These are phyloP conservation scores for Tilletia walkeri DNA, from an alignment of 1,284 basidiomycete genomes.

Conservation along the genomic window DNA sequence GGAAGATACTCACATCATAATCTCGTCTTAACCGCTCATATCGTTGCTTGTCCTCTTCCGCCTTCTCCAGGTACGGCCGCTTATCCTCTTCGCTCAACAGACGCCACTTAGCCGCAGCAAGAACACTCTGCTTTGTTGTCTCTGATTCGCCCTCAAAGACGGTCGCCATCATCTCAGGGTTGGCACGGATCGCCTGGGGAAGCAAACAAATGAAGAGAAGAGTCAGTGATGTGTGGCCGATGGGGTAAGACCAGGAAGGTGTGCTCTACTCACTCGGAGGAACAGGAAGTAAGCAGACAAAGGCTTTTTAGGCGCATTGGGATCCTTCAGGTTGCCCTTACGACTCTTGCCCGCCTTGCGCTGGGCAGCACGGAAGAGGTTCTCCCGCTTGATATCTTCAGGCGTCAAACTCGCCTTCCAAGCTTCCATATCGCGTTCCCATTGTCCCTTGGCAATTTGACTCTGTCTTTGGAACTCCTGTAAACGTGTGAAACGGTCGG, in stretches of 20 bases:
- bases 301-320: conserved; percentile 93
- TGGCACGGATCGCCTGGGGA: conserved; percentile 43
- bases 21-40: conserved; percentile 46
- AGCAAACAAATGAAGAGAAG: neutral
- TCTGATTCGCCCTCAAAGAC: conserved; percentile 91
- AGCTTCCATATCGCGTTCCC: conserved; percentile 73
- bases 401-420: conserved; percentile 89
- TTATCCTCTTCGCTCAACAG: conserved; percentile 86
- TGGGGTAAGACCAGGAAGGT: neutral
- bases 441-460: conserved; percentile 75
- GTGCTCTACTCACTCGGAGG: conserved; percentile 70
- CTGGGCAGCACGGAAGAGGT: conserved; percentile 83
- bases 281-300: conserved; percentile 94
- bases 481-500: neutral
- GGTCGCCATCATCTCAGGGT: conserved; percentile 58
- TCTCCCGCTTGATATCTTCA: conserved; percentile 91
- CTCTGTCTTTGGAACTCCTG: conserved; percentile 60
- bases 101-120: conserved; percentile 88
- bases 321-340: conserved; percentile 92
- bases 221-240: neutral
- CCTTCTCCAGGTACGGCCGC: conserved; percentile 50
- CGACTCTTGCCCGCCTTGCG: conserved; percentile 88
- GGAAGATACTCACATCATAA: conserved; percentile 32
- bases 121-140: conserved; percentile 89
- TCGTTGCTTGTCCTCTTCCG: conserved; percentile 47